These are phyloP conservation scores for Suhomyces chickasaworum DNA, from an alignment of 1,139 yeast genomes.

Conservation along the genomic window DNA sequence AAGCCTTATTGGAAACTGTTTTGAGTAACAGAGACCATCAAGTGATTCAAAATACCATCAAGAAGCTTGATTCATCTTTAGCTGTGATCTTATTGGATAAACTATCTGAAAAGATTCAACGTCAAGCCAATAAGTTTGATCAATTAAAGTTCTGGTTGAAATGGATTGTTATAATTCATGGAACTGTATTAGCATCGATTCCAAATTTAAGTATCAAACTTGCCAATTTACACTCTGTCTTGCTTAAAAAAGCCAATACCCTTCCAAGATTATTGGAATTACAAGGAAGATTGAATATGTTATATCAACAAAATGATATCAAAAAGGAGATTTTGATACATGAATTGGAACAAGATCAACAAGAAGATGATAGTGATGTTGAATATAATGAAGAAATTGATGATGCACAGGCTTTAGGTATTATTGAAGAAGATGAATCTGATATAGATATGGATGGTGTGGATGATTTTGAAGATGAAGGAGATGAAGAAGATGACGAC, in stretches of 20 bases:
- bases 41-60: slow-evolving; percentile 71
- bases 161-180: slow-evolving; percentile 90
- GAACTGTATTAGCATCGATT: slow-evolving; percentile 69
- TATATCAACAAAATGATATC: slow-evolving; percentile 69
- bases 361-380: slow-evolving; percentile 37
- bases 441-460: slow-evolving; percentile 21
- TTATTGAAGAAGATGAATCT: slow-evolving; percentile 26
- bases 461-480: slow-evolving; percentile 26
- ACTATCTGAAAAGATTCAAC: slow-evolving; percentile 79
- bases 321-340: slow-evolving; percentile 54
- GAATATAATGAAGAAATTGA: slow-evolving; percentile 47
- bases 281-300: slow-evolving; percentile 76
- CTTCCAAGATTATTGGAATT: slow-evolving; percentile 79
- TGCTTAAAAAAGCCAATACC: slow-evolving; percentile 71
- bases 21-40: slow-evolving; percentile 72
- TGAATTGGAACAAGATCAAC: slow-evolving; percentile 26
- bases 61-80: slow-evolving; percentile 66
- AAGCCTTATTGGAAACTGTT: slow-evolving; percentile 74
- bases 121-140: slow-evolving; percentile 65
- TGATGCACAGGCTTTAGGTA: slow-evolving; percentile 35
- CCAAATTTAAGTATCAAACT: slow-evolving; percentile 71
- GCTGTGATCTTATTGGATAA: slow-evolving; percentile 79
- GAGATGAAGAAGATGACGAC: slow-evolving; percentile 23
- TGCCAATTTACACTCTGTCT: slow-evolving; percentile 75
- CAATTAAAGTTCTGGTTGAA: slow-evolving; percentile 87